Evolutionary conservation across 2,329 filamentous ascomycete genomes (phyloP).

Genomic region (Aspergillus pseudonomiae): DNA sequence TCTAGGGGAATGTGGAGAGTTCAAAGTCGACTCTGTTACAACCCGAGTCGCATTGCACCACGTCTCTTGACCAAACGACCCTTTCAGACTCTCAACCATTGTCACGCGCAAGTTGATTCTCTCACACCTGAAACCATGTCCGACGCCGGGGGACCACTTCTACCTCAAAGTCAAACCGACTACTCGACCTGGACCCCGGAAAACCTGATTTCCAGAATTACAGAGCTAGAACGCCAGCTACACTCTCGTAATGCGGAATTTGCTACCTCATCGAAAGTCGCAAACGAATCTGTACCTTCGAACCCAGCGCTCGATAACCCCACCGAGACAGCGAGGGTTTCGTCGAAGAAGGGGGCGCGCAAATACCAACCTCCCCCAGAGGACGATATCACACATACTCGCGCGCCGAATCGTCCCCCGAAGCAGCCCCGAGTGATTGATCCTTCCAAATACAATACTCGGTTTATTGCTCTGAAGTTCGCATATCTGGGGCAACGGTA

Average conservation of each 20-base stretch:
- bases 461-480: slow-evolving; percentile 87
- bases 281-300: slow-evolving; percentile 5
- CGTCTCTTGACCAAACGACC: slow-evolving; percentile 12
- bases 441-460: slow-evolving; percentile 76
- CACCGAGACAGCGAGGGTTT: background rate
- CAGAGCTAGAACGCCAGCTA: slow-evolving; percentile 68
- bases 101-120: slow-evolving; percentile 19
- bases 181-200: slow-evolving; percentile 72
- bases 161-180: slow-evolving; percentile 32
- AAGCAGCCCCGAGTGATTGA: slow-evolving; percentile 66
- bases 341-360: slow-evolving; percentile 13
- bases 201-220: slow-evolving; percentile 69
- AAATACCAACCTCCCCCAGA: slow-evolving; percentile 25
- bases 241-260: slow-evolving; percentile 51
- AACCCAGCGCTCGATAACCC: slow-evolving; percentile 1
- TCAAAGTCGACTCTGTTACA: slow-evolving; percentile 18
- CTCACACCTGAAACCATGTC: slow-evolving; percentile 27
- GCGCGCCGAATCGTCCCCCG: slow-evolving; percentile 30
- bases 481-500: slow-evolving; percentile 91
- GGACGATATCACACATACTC: slow-evolving; percentile 29
- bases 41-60: slow-evolving; percentile 18
- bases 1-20: slow-evolving; percentile 37
- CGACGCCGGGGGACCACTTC: slow-evolving; percentile 14
- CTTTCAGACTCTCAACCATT: slow-evolving; percentile 13
- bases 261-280: slow-evolving; percentile 14